Percentiles rank a stretch among this genome's conserved stretches.
Evolutionary conservation across 352 stramenopile genomes (phyloP).

Genomic region (Phytopythium litorale): DNA sequence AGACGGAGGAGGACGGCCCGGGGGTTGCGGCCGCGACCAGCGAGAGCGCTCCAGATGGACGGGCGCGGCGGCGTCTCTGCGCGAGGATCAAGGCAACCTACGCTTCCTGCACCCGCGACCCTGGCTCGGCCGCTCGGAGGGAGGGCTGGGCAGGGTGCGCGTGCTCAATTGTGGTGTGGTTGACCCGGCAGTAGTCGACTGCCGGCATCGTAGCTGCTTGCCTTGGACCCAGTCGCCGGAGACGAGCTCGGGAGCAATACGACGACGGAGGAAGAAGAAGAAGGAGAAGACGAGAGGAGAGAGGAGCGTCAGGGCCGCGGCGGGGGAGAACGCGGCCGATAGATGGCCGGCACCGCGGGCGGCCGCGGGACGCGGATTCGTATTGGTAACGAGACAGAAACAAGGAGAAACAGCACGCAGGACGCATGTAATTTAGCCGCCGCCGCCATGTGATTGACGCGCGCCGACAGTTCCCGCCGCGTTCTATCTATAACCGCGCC

Average conservation of each 20-base stretch:
- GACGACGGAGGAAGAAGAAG: background rate
- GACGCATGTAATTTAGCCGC: slow-evolving; percentile 5
- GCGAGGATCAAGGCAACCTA: slow-evolving; percentile 4
- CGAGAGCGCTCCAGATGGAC: background rate
- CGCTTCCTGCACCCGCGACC: slow-evolving; percentile 3
- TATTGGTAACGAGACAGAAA: slow-evolving; percentile 6
- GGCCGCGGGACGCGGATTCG: background rate
- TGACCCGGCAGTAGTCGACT: slow-evolving; percentile 11
- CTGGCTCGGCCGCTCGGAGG: background rate
- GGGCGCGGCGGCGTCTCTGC: background rate
- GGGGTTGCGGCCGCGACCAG: background rate
- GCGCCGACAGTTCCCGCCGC: background rate
- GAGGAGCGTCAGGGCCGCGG: background rate
- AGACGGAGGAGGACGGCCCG: slow-evolving; percentile 2
- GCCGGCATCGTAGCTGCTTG: slow-evolving; percentile 6
- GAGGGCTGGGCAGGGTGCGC: background rate
- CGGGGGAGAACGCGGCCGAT: background rate
- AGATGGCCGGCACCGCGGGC: background rate
- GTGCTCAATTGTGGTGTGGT: background rate
- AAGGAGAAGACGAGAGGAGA: background rate
- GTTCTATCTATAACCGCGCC: slow-evolving; percentile 1
- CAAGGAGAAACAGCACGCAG: background rate
- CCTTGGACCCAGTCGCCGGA: background rate
- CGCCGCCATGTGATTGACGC: background rate
- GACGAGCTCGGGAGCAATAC: background rate